Evolutionary conservation across 2,329 filamentous ascomycete genomes (phyloP), one percentile per base, ranked within the genome.

Genomic region (Xylariaceae sp.): DNA sequence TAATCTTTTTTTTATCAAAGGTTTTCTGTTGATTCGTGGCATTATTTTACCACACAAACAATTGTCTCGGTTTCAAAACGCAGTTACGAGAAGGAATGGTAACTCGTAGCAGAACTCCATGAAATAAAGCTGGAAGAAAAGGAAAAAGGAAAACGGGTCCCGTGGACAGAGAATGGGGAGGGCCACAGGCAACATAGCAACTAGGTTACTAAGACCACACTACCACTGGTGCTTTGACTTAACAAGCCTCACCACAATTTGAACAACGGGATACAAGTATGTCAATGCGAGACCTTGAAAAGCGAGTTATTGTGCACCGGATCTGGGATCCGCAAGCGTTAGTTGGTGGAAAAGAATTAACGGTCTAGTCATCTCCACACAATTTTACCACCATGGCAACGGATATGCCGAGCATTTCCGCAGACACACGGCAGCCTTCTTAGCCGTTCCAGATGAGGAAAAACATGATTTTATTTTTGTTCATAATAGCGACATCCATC

Each of bases 401-500:
- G 47, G 54, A 54, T 47, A 9, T 47, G 48, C 52, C 35, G 41
- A 58, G 56, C 53, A 59, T 44, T 19, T 51, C 51, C 61, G 48
- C 56, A 52, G 55, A 56, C 55, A 59, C 52, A 54, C 45, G 55
- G 59, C 57, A 61, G 57, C 61, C 60, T 60, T 62, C 60, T 60
- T 59, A 59, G 63, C 62, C 65, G 64, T 65, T 66, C 65, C 66
- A 68, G 65, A 67, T 65, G 67, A 62, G 50, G 53, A 65, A 68
- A 19, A 68, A 68, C 64, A 66, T 67, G 64, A 66, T 68, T 69
- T 68, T 70, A 68, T 67, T 67, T 66, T 60, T 70, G 69, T 68
- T 65, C 64, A 62, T 68, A 68, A 65, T 65, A 68, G 60, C 65
- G 67, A 64, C 65, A 65, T 65, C 61, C 59, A 61, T 63, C 64